Percentiles rank a stretch among this genome's conserved stretches.
phyloP scores from a whole-genome alignment of 148 eudicot species.

The Nepenthes gracilis region DNA sequence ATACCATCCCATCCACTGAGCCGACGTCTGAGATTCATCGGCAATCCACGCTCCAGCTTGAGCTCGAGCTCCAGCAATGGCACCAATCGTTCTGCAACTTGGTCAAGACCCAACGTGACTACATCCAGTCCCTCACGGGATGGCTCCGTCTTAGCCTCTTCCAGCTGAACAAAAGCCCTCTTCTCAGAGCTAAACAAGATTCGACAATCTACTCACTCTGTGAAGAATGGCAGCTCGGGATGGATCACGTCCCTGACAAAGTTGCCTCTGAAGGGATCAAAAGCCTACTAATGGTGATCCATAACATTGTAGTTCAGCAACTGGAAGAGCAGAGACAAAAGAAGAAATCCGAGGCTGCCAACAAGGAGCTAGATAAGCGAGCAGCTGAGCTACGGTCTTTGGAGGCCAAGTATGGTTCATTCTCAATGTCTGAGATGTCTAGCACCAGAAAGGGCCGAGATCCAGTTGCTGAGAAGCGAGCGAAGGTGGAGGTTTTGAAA shows the following conservation, averaged over 20 bases:
- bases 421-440: constrained; percentile 25
- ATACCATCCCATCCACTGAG: constrained; percentile 44
- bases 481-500: constrained; percentile 46
- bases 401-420: constrained; percentile 53
- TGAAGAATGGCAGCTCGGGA: constrained; percentile 79
- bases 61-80: constrained; percentile 91
- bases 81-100: constrained; percentile 69
- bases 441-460: constrained; percentile 27
- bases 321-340: constrained; percentile 71
- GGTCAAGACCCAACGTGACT: constrained; percentile 63
- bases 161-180: constrained; percentile 46
- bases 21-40: constrained; percentile 85
- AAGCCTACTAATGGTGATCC: constrained; percentile 47
- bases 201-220: constrained; percentile 77
- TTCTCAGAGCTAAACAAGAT: constrained; percentile 40
- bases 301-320: constrained; percentile 71
- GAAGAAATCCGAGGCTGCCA: constrained; percentile 55
- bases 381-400: constrained; percentile 40
- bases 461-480: constrained; percentile 51
- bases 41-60: constrained; percentile 81
- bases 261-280: constrained; percentile 87
- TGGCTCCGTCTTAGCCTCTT: constrained; percentile 97
- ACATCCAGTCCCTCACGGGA: constrained; percentile 65
- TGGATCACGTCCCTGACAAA: constrained; percentile 69
- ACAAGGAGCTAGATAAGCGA: constrained; percentile 69